Base-by-base conservation (phyloP, 1,139 yeast species). In the Blastobotrys apis region DNA sequence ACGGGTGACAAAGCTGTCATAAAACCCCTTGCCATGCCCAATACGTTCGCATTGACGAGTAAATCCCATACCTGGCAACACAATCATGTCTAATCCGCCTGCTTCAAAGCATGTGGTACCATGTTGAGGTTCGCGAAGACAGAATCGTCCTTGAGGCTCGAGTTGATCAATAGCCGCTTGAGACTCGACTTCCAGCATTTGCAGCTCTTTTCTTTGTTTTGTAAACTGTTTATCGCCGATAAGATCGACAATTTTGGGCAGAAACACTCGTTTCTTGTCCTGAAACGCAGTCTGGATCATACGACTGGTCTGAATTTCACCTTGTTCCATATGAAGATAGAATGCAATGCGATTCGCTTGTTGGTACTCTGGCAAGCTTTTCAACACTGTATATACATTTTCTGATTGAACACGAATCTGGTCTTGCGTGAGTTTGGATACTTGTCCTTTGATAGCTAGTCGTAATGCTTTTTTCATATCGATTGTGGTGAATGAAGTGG, bases 11-110 rank as follows among this genome's bases (percentile, higher is more conserved):
- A 78, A 90, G 53, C 81, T 86, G 62, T 92, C 97, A 62, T 92
- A 92, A 63, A 77, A 88, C 0, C 97, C 98, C 9, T 82, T 94
- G 1, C 98, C 98, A 61, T 88, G 95, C 0, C 97, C 98, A 44
- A 92, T 62, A 47, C 98, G 64, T 27, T 71, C 67, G 41, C 81
- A 77, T 6, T 54, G 43, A 1, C 49, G 53, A 2, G 83, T 73
- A 60, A 86, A 90, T 1, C 87, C 96, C 1, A 92, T 81, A 0
- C 95, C 97, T 0, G 97, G 98, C 0, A 92, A 70, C 2, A 92
- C 64, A 6, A 92, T 68, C 22, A 88, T 57, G 55, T 90, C 97
- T 25, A 92, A 63, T 0, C 75, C 80, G 0, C 60, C 60, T 3
- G 45, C 53, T 2, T 53, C 58, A 15, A 77, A 59, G 37, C 50